These are phyloP conservation scores for Hordeum pubiflorum DNA, from an alignment of 202 grass and related monocot genomes.

Conservation along the genomic window DNA sequence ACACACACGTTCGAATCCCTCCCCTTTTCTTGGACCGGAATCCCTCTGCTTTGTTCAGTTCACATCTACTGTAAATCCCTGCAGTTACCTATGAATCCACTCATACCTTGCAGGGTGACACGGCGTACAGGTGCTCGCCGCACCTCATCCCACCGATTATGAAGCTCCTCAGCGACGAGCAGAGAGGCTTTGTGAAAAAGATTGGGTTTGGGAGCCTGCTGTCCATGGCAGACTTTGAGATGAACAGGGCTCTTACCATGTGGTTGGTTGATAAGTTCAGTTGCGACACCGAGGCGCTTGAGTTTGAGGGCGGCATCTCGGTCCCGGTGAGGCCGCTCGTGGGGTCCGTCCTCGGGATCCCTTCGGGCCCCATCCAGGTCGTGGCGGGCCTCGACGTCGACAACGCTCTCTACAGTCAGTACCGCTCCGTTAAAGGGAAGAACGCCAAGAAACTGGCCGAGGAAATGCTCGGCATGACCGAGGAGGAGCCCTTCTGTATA, in stretches of 20 bases:
- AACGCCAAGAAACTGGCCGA: too few species aligned
- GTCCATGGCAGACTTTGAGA: not conserved
- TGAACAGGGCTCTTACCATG: not conserved
- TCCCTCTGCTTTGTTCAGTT: too few species aligned
- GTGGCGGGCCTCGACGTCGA: not conserved
- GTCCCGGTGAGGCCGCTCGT: too few species aligned
- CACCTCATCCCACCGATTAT: not conserved
- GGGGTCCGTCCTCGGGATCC: not conserved
- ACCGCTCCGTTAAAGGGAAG: too few species aligned
- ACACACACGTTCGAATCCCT: too few species aligned
- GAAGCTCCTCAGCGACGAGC: not conserved
- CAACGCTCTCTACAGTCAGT: not conserved
- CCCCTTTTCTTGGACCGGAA: too few species aligned
- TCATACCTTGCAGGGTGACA: too few species aligned
- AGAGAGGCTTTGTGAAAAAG: not conserved
- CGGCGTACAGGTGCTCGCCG: too few species aligned
- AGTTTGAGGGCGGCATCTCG: not conserved
- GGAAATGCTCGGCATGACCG: not conserved
- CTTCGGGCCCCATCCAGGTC: not conserved
- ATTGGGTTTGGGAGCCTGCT: not conserved
- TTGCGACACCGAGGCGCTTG: not conserved
- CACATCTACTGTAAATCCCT: too few species aligned
- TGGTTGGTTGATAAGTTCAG: not conserved
- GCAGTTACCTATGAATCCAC: too few species aligned
- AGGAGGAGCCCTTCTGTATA: not conserved